Evolutionary conservation across 441 rosid genomes (phyloP).

Genomic region (Pelargonium citronellum): DNA sequence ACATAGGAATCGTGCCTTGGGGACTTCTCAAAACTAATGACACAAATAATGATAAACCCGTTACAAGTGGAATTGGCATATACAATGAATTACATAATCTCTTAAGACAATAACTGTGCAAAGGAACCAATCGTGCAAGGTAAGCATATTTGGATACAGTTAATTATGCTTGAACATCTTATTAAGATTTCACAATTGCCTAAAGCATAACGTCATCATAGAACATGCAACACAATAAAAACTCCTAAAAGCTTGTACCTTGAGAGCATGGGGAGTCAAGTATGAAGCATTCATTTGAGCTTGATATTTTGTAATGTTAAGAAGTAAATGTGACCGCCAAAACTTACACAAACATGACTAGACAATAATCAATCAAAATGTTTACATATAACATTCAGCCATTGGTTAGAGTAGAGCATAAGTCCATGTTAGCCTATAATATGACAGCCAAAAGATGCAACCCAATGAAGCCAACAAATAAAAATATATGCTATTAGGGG

Average conservation of each 20-base stretch:
- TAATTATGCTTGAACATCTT: not conserved
- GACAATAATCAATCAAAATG: too few relatives aligned
- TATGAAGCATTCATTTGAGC: too few relatives aligned
- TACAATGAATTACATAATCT: not conserved
- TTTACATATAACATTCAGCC: not conserved
- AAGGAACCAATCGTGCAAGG: not conserved
- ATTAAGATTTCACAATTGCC: not conserved
- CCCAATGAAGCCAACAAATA: too few relatives aligned
- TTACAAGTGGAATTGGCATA: not conserved
- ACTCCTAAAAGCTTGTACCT: not conserved
- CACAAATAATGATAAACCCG: not conserved
- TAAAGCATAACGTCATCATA: not conserved
- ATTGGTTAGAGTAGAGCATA: not conserved
- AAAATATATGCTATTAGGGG: too few relatives aligned
- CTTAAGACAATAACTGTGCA: not conserved
- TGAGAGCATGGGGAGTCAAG: not conserved
- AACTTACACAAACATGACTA: not conserved
- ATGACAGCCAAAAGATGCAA: too few relatives aligned
- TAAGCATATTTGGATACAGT: not conserved
- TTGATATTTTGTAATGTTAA: too few relatives aligned
- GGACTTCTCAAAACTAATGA: slow-evolving; percentile 72
- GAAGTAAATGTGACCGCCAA: not conserved
- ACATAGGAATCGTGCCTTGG: slow-evolving; percentile 69
- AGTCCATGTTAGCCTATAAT: not conserved
- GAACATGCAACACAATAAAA: too few relatives aligned